A percentile compares a stretch with the other conserved stretches of the same genome.
These are phyloP conservation scores for Colletotrichum tamarilloi DNA, from an alignment of 2,329 filamentous ascomycete genomes.

Conservation along the genomic window DNA sequence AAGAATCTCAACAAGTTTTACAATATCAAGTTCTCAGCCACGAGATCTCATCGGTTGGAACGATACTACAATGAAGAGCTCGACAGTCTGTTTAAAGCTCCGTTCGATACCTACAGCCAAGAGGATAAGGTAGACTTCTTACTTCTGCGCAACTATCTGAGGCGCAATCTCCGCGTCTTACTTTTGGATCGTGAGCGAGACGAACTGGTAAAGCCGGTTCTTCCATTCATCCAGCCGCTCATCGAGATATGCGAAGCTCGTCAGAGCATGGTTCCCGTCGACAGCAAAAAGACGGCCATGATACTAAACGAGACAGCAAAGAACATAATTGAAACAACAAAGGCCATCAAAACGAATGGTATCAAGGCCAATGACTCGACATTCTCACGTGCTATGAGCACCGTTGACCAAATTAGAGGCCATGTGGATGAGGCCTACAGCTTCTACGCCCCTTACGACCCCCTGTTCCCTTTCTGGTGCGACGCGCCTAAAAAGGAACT, in stretches of 20 bases:
- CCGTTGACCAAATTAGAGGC: slow-evolving; percentile 51
- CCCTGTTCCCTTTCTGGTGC: slow-evolving; percentile 68
- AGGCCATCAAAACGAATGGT: slow-evolving; percentile 47
- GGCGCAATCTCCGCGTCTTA: slow-evolving; percentile 39
- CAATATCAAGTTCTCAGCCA: slow-evolving; percentile 57
- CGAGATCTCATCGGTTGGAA: slow-evolving; percentile 51
- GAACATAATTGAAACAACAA: slow-evolving; percentile 45
- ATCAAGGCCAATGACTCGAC: slow-evolving; percentile 38
- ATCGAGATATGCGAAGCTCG: slow-evolving; percentile 59
- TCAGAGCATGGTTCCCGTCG: slow-evolving; percentile 55
- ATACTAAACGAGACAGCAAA: slow-evolving; percentile 50
- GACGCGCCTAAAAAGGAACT: slow-evolving; percentile 55
- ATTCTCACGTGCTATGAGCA: slow-evolving; percentile 43
- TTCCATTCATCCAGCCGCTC: slow-evolving; percentile 57
- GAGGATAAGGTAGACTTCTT: slow-evolving; percentile 61
- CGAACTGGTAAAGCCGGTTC: slow-evolving; percentile 49
- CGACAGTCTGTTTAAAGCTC: slow-evolving; percentile 38
- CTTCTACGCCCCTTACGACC: slow-evolving; percentile 68
- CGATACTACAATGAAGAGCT: slow-evolving; percentile 57
- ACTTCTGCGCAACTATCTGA: slow-evolving; percentile 60
- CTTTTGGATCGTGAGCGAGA: slow-evolving; percentile 47
- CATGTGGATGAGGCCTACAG: slow-evolving; percentile 58
- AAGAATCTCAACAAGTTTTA: slow-evolving; percentile 60
- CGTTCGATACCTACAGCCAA: slow-evolving; percentile 47
- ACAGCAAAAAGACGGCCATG: slow-evolving; percentile 55